Evolutionary conservation across 2,329 filamentous ascomycete genomes (phyloP).

Genomic region (Trichoderma gracile): DNA sequence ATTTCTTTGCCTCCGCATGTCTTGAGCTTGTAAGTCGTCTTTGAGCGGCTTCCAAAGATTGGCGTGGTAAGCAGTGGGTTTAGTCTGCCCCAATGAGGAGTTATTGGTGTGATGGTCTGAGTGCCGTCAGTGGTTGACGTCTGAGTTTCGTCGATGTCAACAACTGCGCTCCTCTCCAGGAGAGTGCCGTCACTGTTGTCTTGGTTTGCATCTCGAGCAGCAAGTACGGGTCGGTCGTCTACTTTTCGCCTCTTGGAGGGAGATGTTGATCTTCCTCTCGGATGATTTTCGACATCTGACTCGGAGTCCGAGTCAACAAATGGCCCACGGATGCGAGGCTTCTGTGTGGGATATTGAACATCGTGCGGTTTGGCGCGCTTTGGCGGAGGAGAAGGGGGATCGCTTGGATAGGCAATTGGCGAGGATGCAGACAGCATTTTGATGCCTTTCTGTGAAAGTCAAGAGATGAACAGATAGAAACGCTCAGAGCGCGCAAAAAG

Average conservation of each 20-base stretch:
- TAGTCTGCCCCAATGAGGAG: slow-evolving; percentile 30
- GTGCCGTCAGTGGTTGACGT: neutral
- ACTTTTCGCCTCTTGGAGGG: slow-evolving; percentile 39
- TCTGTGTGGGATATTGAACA: slow-evolving; percentile 39
- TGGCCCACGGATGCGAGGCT: slow-evolving; percentile 41
- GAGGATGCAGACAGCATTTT: slow-evolving; percentile 63
- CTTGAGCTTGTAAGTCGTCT: slow-evolving; percentile 45
- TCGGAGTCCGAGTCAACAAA: slow-evolving; percentile 43
- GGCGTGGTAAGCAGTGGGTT: slow-evolving; percentile 35
- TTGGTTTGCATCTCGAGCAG: slow-evolving; percentile 19
- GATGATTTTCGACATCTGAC: slow-evolving; percentile 26
- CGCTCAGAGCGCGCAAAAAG: neutral
- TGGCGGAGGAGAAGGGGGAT: slow-evolving; percentile 43
- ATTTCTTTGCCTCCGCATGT: slow-evolving; percentile 60
- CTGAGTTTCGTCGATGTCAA: neutral
- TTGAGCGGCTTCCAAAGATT: slow-evolving; percentile 33
- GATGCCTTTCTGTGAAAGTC: neutral
- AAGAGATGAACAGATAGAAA: neutral
- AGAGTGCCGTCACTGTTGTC: neutral
- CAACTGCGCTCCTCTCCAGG: neutral
- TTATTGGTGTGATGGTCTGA: neutral
- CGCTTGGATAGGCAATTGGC: slow-evolving; percentile 56
- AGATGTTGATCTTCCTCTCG: slow-evolving; percentile 26
- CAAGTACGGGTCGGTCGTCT: slow-evolving; percentile 28
- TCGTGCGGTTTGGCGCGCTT: slow-evolving; percentile 43